Percentiles rank a stretch among this genome's conserved stretches.
phyloP scores from a whole-genome alignment of 768 basidiomycete species.

The Cystobasidium tubakii region DNA sequence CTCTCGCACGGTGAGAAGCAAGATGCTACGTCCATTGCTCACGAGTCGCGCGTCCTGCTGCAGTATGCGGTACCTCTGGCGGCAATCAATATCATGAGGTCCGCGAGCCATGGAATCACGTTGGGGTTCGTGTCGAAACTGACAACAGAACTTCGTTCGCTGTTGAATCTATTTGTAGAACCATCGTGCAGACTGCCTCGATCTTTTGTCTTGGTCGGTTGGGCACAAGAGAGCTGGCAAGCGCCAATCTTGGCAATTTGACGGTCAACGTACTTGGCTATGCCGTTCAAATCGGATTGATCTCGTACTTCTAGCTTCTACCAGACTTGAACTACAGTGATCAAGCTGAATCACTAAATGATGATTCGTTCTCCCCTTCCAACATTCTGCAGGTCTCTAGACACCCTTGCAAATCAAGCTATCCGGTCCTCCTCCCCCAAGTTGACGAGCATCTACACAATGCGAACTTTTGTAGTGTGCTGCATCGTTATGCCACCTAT shows the following conservation, averaged over 20 bases:
- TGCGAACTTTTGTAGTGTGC: constrained; percentile 28
- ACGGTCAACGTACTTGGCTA: neutral
- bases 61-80: constrained; percentile 2
- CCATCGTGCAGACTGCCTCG: neutral
- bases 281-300: constrained; percentile 3
- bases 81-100: neutral
- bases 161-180: neutral
- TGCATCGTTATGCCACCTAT: constrained; percentile 14
- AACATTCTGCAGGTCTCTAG: neutral
- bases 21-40: constrained; percentile 9
- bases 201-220: constrained; percentile 11
- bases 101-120: neutral
- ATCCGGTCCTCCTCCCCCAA: constrained; percentile 26
- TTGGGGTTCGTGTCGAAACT: too few species aligned
- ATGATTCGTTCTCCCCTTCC: neutral
- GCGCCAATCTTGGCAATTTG: neutral
- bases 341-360: too few species aligned
- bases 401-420: constrained; percentile 34
- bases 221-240: neutral
- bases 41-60: constrained; percentile 2
- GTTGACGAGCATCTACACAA: constrained; percentile 25
- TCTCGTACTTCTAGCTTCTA: neutral
- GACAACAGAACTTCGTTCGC: too few species aligned
- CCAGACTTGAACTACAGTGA: too few species aligned
- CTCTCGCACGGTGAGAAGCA: neutral